Conservation (phyloP, 768 basidiomycete genomes). For the Cystofilobasidium ferigula region DNA sequence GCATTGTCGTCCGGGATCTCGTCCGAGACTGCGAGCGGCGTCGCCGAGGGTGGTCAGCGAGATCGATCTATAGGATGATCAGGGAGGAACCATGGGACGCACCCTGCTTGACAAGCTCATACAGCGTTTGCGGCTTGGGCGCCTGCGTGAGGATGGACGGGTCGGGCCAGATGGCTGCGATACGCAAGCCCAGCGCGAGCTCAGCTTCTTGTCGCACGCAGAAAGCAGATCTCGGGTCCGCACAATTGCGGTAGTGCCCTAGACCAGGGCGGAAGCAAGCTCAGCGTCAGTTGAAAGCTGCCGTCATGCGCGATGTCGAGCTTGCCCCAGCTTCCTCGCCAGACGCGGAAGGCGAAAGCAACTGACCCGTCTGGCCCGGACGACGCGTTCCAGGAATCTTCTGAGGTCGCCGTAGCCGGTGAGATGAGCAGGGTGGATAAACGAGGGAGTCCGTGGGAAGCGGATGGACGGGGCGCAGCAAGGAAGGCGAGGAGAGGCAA, state of each 20-base stretch:
- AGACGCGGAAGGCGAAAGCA: not conserved
- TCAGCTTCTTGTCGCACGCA: not conserved
- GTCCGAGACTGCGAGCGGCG: not conserved
- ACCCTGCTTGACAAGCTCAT: constrained; percentile 23
- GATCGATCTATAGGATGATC: not conserved
- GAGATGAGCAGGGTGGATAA: too few species aligned
- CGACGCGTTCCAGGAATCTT: constrained; percentile 15
- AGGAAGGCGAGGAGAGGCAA: too few species aligned
- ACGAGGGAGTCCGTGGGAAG: not conserved
- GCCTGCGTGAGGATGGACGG: not conserved
- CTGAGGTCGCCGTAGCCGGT: too few species aligned
- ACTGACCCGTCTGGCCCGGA: constrained; percentile 16
- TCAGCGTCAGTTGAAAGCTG: too few species aligned
- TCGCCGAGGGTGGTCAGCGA: not conserved
- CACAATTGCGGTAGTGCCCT: constrained; percentile 22
- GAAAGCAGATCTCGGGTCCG: not conserved
- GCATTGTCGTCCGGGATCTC: constrained; percentile 20
- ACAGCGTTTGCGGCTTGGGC: constrained; percentile 18
- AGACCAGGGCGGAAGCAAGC: not conserved
- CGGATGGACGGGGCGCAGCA: too few species aligned
- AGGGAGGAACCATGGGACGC: not conserved
- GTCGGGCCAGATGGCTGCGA: constrained; percentile 20
- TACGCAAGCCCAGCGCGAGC: not conserved
- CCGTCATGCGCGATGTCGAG: too few species aligned
- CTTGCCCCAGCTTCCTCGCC: too few species aligned